phyloP scores from a whole-genome alignment of 306 rosid species.

The Malus orientalis region DNA sequence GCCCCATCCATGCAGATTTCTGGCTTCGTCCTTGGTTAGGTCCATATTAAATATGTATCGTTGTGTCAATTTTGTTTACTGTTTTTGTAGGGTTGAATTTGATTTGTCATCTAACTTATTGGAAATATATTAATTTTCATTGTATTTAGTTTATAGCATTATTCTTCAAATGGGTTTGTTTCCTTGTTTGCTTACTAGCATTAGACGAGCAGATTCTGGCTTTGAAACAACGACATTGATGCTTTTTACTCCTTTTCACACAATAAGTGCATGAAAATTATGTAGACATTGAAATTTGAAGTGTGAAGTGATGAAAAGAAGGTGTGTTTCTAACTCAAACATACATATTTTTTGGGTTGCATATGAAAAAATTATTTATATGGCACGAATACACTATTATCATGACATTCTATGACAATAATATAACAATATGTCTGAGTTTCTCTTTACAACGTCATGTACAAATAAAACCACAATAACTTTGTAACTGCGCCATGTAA shows the following conservation, averaged over 20 bases:
- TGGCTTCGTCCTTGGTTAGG: no score
- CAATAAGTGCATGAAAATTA: neutral
- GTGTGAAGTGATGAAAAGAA: neutral
- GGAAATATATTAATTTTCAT: neutral
- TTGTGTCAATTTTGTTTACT: neutral
- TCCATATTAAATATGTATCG: neutral
- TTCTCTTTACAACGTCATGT: no score
- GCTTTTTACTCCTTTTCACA: neutral
- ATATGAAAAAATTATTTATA: no score
- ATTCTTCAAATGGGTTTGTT: neutral
- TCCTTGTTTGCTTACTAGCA: neutral
- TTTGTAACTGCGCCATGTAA: no score
- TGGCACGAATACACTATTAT: no score
- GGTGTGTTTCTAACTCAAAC: no score
- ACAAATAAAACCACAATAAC: no score
- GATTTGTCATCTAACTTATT: neutral
- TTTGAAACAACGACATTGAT: neutral
- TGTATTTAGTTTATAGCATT: neutral
- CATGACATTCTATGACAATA: no score
- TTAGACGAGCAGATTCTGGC: no score
- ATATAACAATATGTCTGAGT: no score
- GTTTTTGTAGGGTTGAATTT: neutral
- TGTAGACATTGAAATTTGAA: neutral
- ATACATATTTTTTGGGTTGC: neutral
- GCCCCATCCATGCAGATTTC: no score